Base-by-base conservation (phyloP, 371 early-diverging fungal species). In the Syncephalastrum monosporum region DNA sequence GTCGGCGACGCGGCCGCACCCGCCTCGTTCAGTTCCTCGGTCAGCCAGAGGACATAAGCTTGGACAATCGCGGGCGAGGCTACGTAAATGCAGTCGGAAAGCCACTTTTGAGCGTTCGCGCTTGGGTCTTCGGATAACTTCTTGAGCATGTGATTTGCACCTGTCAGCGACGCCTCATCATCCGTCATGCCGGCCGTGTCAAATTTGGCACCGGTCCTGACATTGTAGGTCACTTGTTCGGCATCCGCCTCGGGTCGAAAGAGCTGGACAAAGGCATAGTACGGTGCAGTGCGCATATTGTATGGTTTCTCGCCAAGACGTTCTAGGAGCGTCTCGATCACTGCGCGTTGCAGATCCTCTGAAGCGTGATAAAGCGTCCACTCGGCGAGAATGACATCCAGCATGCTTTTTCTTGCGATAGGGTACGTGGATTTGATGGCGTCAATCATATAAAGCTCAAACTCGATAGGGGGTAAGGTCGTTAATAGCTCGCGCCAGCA, bases 321-420 rank as follows among this genome's bases (percentile, higher is more conserved):
- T 1, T 48, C 14, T 8, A 75, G 17, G 2, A 62, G 49, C n/a
- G 60, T 53, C 41, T 72, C 61, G 3, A 71, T 15, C 8, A 76
- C 64, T 1, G 67, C 21, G 0, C 60, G 44, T 13, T 50, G 25
- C 19, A 68, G 70, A 4, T 61, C 27, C 47, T 57, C 48, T 47
- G 60, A 72, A 13, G 66, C 58, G 27, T 69, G 71, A 21, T 66
- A 57, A 1, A 60, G 57, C 2, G 68, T 62, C 76, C 76, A 76
- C 24, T 67, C 64, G 1, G 72, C 73, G 33, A 76, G 43, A 3
- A 67, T 55, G 1, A 61, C 33, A 23, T 76, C 76, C 19, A 76
- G 42, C 29, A 72, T 59, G 0, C 59, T 64, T 54, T 76, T 76
- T 49, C 53, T 38, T 2, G 67, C 64, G 8, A 55, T 59, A 7